Conservation (phyloP, 2,329 filamentous ascomycete genomes). For the Zasmidium cellare region DNA sequence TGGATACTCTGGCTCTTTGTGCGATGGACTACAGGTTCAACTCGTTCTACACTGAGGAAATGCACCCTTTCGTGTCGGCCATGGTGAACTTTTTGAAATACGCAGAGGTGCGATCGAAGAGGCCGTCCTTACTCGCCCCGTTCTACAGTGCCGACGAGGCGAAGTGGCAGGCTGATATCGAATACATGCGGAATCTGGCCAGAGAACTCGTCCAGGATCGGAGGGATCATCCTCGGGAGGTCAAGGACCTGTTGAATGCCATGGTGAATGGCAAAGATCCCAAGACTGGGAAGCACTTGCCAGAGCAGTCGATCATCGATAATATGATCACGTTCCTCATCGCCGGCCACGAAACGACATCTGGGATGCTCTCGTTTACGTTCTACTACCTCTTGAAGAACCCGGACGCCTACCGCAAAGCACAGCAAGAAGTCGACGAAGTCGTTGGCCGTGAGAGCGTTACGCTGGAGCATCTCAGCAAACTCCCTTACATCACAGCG, state of each 20-base stretch:
- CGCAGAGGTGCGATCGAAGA: slow-evolving; percentile 37
- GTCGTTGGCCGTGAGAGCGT: slow-evolving; percentile 62
- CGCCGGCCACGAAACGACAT: slow-evolving; percentile 68
- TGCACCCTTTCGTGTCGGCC: slow-evolving; percentile 69
- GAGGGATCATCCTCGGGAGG: slow-evolving; percentile 54
- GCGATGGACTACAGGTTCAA: slow-evolving; percentile 66
- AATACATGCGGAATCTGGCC: slow-evolving; percentile 55
- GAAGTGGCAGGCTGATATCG: slow-evolving; percentile 58
- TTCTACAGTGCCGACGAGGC: slow-evolving; percentile 47
- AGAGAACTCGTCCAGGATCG: slow-evolving; percentile 62
- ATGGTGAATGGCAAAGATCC: slow-evolving; percentile 70
- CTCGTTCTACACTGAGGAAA: slow-evolving; percentile 62
- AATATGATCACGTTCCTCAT: slow-evolving; percentile 71
- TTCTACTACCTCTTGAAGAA: slow-evolving; percentile 67
- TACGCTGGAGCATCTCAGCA: slow-evolving; percentile 60
- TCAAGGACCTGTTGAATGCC: slow-evolving; percentile 67
- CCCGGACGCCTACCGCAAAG: slow-evolving; percentile 59
- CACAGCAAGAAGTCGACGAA: slow-evolving; percentile 66
- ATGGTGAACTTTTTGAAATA: slow-evolving; percentile 63
- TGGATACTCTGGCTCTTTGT: slow-evolving; percentile 69
- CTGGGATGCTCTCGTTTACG: slow-evolving; percentile 64
- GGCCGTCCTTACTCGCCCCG: slow-evolving; percentile 46
- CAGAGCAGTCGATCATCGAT: slow-evolving; percentile 62
- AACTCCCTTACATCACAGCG: slow-evolving; percentile 67
- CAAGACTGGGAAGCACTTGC: slow-evolving; percentile 65